Evolutionary conservation across 2,329 filamentous ascomycete species (phyloP), one percentile per base, ranked within the genome.

Genomic region (Colletotrichum sp.): DNA sequence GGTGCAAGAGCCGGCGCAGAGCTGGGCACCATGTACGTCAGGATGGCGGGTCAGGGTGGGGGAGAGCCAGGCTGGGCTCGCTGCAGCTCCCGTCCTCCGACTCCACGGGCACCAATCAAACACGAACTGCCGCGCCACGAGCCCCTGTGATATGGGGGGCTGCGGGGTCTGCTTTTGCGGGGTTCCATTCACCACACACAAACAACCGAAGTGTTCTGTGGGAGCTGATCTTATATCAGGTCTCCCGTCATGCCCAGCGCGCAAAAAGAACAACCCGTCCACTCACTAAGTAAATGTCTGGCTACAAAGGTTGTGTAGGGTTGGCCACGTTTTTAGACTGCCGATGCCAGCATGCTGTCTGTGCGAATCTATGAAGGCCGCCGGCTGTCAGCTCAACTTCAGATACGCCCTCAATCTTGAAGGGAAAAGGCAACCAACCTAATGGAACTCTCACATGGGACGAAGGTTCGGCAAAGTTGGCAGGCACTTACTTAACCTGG

Each of bases 21-120:
- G 21, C 57, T 69, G 64, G 63, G 32, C 28, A 30, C 63, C 36
- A 32, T n/a, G 21, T 49, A 74, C 72, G 72, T 71, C 72, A 74
- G 67, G 59, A 64, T 49, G 36, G 72, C 32, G 72, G 72, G 72
- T 71, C 72, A 71, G 72, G 72, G 72, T 75, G 68, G 60, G 57
- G 44, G 39, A 28, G 60, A 32, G 44, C 59, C 57, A 70, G 71
- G 67, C 67, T 71, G 59, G 32, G 26, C 44, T 52, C 64, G n/a
- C 44, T 52, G 44, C 64, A 30, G 64, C 32, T 71, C 32, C 44
- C 67, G 49, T 59, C 49, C 32, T 24, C 13, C 34, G 34, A 60
- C 67, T 44, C 32, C 8, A 49, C 10, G 16, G 24, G 34, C 68
- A 65, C 72, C 44, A 74, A 74, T 71, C 67, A 74, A 74, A 74